These are phyloP conservation scores for Cornus florida DNA, from an alignment of 148 eudicot genomes.

Conservation along the genomic window DNA sequence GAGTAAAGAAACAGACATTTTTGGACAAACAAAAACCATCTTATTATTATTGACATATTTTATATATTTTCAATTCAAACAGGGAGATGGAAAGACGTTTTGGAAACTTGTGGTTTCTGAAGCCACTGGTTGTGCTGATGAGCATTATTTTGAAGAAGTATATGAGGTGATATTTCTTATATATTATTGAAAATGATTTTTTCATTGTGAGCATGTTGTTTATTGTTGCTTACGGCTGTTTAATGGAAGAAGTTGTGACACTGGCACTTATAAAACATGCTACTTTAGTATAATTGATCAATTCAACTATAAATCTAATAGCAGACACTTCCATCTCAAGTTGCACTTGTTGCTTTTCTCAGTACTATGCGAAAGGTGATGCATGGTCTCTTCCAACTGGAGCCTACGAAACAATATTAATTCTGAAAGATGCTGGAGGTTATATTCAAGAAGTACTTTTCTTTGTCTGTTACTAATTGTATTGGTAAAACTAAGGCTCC, in stretches of 20 bases:
- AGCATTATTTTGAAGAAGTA: slow-evolving; percentile 86
- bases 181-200: background rate
- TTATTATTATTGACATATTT: background rate
- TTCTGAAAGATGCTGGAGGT: slow-evolving; percentile 92
- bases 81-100: slow-evolving; percentile 97
- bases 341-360: slow-evolving; percentile 26
- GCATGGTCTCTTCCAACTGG: slow-evolving; percentile 95
- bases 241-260: background rate
- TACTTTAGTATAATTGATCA: background rate
- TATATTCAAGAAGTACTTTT: slow-evolving; percentile 33
- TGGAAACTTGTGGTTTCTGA: slow-evolving; percentile 94
- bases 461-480: slow-evolving; percentile 17
- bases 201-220: background rate
- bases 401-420: slow-evolving; percentile 63
- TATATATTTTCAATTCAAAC: slow-evolving; percentile 4
- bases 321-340: background rate
- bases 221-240: background rate
- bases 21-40: too few species aligned
- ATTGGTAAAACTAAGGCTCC: background rate
- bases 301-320: background rate
- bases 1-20: background rate
- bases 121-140: slow-evolving; percentile 85
- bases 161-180: slow-evolving; percentile 55
- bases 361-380: slow-evolving; percentile 88
- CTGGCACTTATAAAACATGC: background rate